Percentiles rank a stretch among this genome's conserved stretches.
phyloP scores from a whole-genome alignment of 352 stramenopile genomes.

The Globisporangium emineosum region DNA sequence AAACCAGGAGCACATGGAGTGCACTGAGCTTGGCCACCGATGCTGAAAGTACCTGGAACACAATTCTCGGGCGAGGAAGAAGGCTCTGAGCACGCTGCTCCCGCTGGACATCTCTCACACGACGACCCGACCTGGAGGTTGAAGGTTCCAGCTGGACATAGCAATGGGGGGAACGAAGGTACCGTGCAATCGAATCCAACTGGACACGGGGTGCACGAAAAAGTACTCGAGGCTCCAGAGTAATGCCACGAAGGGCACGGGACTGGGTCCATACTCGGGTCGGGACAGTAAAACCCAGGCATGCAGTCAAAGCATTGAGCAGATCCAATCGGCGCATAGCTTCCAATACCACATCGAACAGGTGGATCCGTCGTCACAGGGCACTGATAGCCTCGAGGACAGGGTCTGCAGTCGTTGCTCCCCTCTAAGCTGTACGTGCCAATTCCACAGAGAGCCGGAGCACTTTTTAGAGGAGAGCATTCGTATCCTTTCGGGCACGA shows the following conservation, averaged over 20 bases:
- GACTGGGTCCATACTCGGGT: conserved; percentile 38
- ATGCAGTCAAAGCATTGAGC: conserved; percentile 39
- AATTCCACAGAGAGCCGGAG: not conserved
- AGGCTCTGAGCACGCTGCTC: conserved; percentile 31
- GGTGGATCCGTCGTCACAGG: conserved; percentile 23
- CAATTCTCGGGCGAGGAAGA: conserved; percentile 33
- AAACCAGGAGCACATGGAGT: conserved; percentile 52
- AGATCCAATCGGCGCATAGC: conserved; percentile 27
- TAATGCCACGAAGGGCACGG: conserved; percentile 40
- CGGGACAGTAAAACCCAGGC: conserved; percentile 40
- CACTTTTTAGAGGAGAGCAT: conserved; percentile 7
- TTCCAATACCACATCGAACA: conserved; percentile 20
- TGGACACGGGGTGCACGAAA: conserved; percentile 38
- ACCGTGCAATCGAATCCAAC: conserved; percentile 53
- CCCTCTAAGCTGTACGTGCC: conserved; percentile 13
- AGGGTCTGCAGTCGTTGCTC: conserved; percentile 9
- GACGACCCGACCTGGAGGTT: conserved; percentile 31
- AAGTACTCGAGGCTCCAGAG: conserved; percentile 34
- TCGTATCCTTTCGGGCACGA: conserved; percentile 22
- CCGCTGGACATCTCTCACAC: conserved; percentile 42
- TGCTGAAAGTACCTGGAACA: conserved; percentile 48
- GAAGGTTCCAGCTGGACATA: conserved; percentile 44
- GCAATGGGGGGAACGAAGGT: conserved; percentile 25
- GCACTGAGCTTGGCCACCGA: conserved; percentile 42
- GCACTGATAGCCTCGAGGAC: conserved; percentile 35